These are phyloP conservation scores for Neofusicoccum umdonicola DNA, from an alignment of 2,329 filamentous ascomycete genomes.

Conservation along the genomic window DNA sequence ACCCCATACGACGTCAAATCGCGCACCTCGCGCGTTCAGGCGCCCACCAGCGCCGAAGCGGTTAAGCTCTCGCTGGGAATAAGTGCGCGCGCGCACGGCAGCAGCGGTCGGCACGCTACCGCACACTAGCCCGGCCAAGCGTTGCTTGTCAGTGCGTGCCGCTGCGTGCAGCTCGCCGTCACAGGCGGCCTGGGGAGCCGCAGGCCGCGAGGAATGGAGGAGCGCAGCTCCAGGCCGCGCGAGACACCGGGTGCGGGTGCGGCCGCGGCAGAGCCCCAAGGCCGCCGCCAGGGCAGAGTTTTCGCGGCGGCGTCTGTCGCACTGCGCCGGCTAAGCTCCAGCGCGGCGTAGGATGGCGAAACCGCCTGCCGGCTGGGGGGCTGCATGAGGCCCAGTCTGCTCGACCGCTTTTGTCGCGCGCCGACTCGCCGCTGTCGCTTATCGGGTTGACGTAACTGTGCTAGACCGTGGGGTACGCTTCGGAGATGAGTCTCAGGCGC, in stretches of 20 bases:
- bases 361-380: conserved; percentile 5
- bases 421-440: conserved; percentile 8
- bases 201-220: background rate
- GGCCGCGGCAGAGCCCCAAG: conserved; percentile 9
- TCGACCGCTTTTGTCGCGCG: conserved; percentile 15
- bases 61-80: conserved; percentile 7
- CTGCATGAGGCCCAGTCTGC: conserved; percentile 16
- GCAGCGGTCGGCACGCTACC: conserved; percentile 2
- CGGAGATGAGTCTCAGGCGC: conserved; percentile 10
- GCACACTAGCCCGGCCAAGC: conserved; percentile 1
- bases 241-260: background rate
- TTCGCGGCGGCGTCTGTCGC: background rate
- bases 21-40: conserved; percentile 11
- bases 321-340: conserved; percentile 4
- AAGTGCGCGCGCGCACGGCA: conserved; percentile 1
- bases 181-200: background rate
- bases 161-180: background rate
- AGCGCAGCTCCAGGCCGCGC: background rate
- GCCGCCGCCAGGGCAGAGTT: background rate
- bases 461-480: conserved; percentile 13
- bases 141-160: conserved; percentile 8
- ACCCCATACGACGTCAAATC: conserved; percentile 16
- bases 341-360: conserved; percentile 12
- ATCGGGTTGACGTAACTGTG: conserved; percentile 16
- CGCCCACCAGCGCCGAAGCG: conserved; percentile 6